Evolutionary conservation across 768 basidiomycete species (phyloP).

Genomic region (Cystobasidium onofrii): DNA sequence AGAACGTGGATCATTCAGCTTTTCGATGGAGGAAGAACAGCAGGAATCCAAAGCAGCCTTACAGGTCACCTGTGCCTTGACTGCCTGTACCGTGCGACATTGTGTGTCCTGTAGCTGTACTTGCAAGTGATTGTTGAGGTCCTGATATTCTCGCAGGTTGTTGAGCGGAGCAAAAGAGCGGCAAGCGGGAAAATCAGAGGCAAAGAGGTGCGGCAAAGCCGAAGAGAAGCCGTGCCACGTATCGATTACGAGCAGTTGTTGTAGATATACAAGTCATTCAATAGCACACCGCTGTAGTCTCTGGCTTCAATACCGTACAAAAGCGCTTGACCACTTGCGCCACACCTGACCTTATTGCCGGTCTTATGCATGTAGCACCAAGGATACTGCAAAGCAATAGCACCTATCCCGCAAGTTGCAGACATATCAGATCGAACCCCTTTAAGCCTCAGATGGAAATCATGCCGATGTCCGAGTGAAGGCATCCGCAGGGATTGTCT

Average conservation of each 20-base stretch:
- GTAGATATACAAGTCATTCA: no score
- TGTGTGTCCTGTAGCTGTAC: not conserved
- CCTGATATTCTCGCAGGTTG: not conserved
- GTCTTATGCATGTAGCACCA: no score
- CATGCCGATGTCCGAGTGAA: not conserved
- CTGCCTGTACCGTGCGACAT: slow-evolving; percentile 6
- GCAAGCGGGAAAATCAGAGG: not conserved
- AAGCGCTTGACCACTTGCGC: no score
- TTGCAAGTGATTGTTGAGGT: not conserved
- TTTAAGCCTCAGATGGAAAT: no score
- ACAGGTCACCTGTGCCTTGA: slow-evolving; percentile 16
- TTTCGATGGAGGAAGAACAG: not conserved
- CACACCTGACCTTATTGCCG: no score
- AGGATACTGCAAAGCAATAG: no score
- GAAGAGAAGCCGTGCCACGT: no score
- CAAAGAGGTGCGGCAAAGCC: no score
- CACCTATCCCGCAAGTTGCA: no score
- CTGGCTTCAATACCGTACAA: no score
- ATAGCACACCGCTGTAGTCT: no score
- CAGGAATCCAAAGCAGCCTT: not conserved
- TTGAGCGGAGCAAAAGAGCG: not conserved
- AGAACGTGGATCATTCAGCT: slow-evolving; percentile 1
- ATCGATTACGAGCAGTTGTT: no score
- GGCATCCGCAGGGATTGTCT: not conserved
- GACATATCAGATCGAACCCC: not conserved